Evolutionary conservation across 2,329 filamentous ascomycete species (phyloP), one percentile per base, ranked within the genome.

Genomic region (Aspergillus sojae): DNA sequence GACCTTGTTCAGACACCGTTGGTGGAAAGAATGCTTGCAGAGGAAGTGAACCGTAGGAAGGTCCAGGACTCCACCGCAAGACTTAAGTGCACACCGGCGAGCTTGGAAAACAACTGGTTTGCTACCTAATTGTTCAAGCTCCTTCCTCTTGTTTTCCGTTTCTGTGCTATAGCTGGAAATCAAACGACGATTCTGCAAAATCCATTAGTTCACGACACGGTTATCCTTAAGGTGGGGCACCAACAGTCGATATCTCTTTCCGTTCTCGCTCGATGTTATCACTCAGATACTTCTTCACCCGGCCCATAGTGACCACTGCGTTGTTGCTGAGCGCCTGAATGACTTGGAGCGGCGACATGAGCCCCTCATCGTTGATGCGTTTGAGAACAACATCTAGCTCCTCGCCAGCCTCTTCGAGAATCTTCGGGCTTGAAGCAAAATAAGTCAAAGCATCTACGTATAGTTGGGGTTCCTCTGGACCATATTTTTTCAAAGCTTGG

Each of bases 1-100:
- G 12, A 83, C 82, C 5, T 84, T 82, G 74, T 92, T 91, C 48
- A 99, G 81, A 77, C 94, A 99, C 53, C 92, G 86, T 80, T 96
- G 92, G 75, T 99, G 95, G 83, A 97, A 99, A 65, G 90, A 94
- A 77, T 99, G 95, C 77, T 96, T 97, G 82, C 95, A 99, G 67
- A 99, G 80, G 77, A 99, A 99, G 75, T 99, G 95, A 55, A 99
- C 94, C 0, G 90, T 92, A 0, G 95, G 95, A 14, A 98, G 83
- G 68, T 97, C 94, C 21, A 98, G 84, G 30, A 87, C 85, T 43
- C 88, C 86, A 19, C 88, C 88, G 76, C 95, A 99, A 58, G 91
- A 89, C 32, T 91, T 89, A 12, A 55, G 52, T 11, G 52, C 52
- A 76, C 95, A 99, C 58, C 95, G 87, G 39, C 93, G 94, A 0